A percentile compares a stretch with the other conserved stretches of the same genome.
Evolutionary conservation across 2,329 filamentous ascomycete species (phyloP).

Genomic region (Corinectria fuckeliana): DNA sequence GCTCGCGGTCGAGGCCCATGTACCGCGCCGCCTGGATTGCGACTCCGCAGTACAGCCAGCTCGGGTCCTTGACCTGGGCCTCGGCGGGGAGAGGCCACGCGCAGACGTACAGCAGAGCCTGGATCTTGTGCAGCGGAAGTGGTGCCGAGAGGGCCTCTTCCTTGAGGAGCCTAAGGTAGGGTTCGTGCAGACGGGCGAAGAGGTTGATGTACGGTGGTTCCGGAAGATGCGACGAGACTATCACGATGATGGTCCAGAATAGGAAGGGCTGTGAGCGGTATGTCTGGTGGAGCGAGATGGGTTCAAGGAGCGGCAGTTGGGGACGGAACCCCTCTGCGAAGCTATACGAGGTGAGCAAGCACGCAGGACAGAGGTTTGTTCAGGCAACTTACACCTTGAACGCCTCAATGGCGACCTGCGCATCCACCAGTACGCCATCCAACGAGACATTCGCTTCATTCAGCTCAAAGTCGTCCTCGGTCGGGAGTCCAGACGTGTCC

Average conservation of each 20-base stretch:
- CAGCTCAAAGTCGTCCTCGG: constrained; percentile 20
- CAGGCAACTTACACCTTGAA: constrained; percentile 17
- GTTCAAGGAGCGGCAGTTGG: constrained; percentile 20
- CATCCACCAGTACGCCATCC: constrained; percentile 5
- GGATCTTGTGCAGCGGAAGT: constrained; percentile 25
- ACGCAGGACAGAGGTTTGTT: fast-evolving
- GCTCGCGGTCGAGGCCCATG: constrained; percentile 26
- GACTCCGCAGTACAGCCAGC: constrained; percentile 28
- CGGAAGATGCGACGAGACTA: constrained; percentile 14
- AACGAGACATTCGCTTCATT: not conserved
- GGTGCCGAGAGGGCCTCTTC: constrained; percentile 16
- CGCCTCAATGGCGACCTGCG: constrained; percentile 7
- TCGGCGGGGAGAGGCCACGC: constrained; percentile 25
- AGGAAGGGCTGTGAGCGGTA: constrained; percentile 20
- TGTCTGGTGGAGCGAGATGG: not conserved
- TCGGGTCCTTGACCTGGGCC: constrained; percentile 17
- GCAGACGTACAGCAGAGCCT: constrained; percentile 21
- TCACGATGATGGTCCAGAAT: constrained; percentile 29
- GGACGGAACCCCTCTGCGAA: constrained; percentile 27
- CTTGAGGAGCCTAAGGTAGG: constrained; percentile 19
- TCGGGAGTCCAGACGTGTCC: not conserved
- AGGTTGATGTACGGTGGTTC: not conserved
- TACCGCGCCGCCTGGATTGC: constrained; percentile 28
- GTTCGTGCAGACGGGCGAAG: not conserved
- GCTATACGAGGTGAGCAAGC: constrained; percentile 11